Evolutionary conservation across 176 grass and related monocot genomes (phyloP), one percentile per base, ranked within the genome.

Genomic region (Phoenix roebelenii): DNA sequence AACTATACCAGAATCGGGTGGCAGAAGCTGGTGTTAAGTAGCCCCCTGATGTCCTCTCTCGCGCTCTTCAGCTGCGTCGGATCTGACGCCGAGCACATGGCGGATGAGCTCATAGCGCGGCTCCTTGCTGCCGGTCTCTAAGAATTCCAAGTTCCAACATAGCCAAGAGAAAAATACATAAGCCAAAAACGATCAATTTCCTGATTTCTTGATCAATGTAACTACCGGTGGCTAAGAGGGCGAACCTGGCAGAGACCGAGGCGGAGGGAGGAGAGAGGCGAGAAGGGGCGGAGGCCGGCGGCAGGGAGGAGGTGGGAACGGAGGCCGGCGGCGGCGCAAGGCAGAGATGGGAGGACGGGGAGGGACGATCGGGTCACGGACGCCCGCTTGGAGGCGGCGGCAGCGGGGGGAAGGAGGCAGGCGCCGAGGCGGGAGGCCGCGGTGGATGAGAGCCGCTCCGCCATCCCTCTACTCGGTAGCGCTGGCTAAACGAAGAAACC

Each of bases 1-100:
- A 24, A 61, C 64, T 19, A 26, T 82, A 98, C 93, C 84, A 98
- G 60, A 70, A 98, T 98, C 5, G 93, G 93, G 72, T 98, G 87
- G 76, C 84, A 88, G 55, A 76, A 71, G 12, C 73, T 85, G 5
- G 70, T 74, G 55, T 59, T 83, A 63, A 98, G 88, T 49, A 98
- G 79, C 48, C 83, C 93, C 72, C 56, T 92, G 57, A 83, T 85
- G 63, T 98, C 93, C 80, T 92, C 79, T 60, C 80, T 81, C 3
- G 93, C 93, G 32, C 79, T 72, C 74, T 82, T 98, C 67, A 92
- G 70, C 79, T 92, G 87, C 64, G 78, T 54, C 15, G 67, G 51
- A 66, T 83, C 87, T 3, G 87, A 80, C 51, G 78, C 75, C 60
- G 81, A 58, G 44, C 78, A 80, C 64, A 71, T 18, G 28, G 35